phyloP scores from a whole-genome alignment of 1,284 basidiomycete species.

The Marasmius tenuissimus region DNA sequence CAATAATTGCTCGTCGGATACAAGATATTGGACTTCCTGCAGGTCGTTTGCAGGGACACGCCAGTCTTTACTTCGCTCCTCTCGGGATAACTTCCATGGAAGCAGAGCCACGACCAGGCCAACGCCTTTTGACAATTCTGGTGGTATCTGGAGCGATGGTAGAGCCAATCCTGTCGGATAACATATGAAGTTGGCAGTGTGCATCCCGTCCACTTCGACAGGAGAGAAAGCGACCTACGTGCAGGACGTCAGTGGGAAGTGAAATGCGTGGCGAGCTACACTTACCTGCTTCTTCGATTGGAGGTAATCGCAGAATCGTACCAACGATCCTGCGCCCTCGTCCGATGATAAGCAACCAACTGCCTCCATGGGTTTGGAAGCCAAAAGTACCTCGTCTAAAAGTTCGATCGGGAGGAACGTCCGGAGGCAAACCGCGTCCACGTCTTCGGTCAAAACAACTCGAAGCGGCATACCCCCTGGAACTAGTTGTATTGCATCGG shows the following conservation, averaged over 20 bases:
- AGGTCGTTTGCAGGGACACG: neutral
- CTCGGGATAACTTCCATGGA: conserved; percentile 39
- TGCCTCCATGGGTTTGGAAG: conserved; percentile 46
- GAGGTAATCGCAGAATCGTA: conserved; percentile 47
- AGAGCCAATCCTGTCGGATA: neutral
- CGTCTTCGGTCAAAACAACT: conserved; percentile 8
- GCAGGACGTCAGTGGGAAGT: conserved; percentile 2
- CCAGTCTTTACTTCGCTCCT: neutral
- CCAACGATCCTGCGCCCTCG: conserved; percentile 34
- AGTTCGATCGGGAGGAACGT: conserved; percentile 2
- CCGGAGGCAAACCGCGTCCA: neutral
- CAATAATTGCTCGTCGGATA: neutral
- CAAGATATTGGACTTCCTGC: neutral
- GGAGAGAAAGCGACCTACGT: conserved; percentile 52
- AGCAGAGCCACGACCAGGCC: conserved; percentile 45
- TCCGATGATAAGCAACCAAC: conserved; percentile 43
- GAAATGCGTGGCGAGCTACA: neutral
- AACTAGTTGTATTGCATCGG: neutral
- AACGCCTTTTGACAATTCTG: neutral
- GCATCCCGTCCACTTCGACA: conserved; percentile 41
- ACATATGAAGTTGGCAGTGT: conserved; percentile 32
- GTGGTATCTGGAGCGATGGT: neutral
- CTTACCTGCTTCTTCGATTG: conserved; percentile 41
- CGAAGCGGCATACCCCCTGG: conserved; percentile 8
- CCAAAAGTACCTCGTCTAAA: conserved; percentile 3